Percentiles rank a stretch among this genome's conserved stretches.
Conservation (phyloP, 768 basidiomycete genomes). For the Amyloporia xantha region DNA sequence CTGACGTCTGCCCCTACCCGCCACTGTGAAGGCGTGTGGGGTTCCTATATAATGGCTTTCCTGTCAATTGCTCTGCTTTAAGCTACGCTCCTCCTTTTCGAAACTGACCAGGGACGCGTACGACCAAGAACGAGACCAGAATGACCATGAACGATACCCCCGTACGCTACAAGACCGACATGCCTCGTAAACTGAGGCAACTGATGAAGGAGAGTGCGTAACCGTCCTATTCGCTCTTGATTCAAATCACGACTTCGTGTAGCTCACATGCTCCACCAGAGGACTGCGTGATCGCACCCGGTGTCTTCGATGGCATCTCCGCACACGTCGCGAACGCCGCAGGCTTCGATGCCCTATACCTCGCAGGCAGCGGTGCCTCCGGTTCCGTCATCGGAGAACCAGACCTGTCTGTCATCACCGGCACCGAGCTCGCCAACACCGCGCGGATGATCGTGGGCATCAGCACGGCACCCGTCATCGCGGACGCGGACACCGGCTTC, state of each 20-base stretch:
- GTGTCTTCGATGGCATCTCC: conserved; percentile 22
- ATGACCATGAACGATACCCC: conserved; percentile 6
- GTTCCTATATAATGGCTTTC: too few species aligned
- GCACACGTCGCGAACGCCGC: conserved; percentile 19
- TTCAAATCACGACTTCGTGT: neutral
- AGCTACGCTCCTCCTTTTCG: too few species aligned
- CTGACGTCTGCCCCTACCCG: too few species aligned
- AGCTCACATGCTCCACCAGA: conserved; percentile 7
- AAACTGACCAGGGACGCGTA: too few species aligned
- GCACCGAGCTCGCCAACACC: conserved; percentile 17
- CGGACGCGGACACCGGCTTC: conserved; percentile 23
- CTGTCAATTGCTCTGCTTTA: too few species aligned
- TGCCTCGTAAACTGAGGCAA: conserved; percentile 16
- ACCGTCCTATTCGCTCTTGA: neutral
- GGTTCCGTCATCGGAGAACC: conserved; percentile 20
- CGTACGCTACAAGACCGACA: conserved; percentile 13
- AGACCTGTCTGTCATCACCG: conserved; percentile 22
- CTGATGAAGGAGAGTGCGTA: conserved; percentile 16
- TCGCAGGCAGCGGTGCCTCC: conserved; percentile 20
- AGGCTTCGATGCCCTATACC: conserved; percentile 21
- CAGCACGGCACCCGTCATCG: conserved; percentile 18
- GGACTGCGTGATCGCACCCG: conserved; percentile 19
- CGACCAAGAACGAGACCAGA: neutral
- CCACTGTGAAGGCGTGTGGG: too few species aligned
- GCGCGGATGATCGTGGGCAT: conserved; percentile 20